Percentiles rank a stretch among this genome's conserved stretches.
Conservation (phyloP, 805 yeast species). For the Peterozyma xylosa region DNA sequence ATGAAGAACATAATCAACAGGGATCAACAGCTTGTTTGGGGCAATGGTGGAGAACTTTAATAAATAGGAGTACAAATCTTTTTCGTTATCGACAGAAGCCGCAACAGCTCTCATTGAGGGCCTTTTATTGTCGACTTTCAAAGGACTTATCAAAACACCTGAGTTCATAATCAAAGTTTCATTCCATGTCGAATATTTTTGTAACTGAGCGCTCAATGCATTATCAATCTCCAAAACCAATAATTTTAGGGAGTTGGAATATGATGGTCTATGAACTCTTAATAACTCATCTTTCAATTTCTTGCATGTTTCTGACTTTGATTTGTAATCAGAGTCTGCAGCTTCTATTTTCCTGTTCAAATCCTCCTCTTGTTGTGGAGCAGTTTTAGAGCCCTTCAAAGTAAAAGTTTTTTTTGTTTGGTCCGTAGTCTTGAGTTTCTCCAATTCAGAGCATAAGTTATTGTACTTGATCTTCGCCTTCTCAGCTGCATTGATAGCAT, state of each 20-base stretch:
- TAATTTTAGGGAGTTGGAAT: constrained; percentile 63
- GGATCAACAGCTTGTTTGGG: constrained; percentile 37
- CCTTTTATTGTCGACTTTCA: constrained; percentile 42
- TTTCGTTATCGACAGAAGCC: constrained; percentile 72
- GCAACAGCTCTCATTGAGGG: constrained; percentile 76
- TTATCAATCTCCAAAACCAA: constrained; percentile 81
- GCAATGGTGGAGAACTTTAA: constrained; percentile 29
- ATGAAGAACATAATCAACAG: constrained; percentile 67
- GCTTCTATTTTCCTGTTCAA: constrained; percentile 67
- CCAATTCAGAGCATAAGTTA: constrained; percentile 80
- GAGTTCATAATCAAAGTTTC: constrained; percentile 79
- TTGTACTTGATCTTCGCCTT: constrained; percentile 78
- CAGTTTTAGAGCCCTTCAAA: constrained; percentile 69
- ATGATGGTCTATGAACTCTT: constrained; percentile 68
- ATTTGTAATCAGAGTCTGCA: constrained; percentile 84
- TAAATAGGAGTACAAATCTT: constrained; percentile 68
- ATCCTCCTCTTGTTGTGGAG: constrained; percentile 88
- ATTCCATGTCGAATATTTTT: constrained; percentile 80
- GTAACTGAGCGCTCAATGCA: constrained; percentile 82
- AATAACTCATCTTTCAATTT: constrained; percentile 68
- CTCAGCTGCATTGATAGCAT: constrained; percentile 77
- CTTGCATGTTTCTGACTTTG: constrained; percentile 65
- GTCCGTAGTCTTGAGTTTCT: constrained; percentile 65
- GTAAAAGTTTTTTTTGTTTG: constrained; percentile 80
- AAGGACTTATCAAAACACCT: constrained; percentile 77